Evolutionary conservation across 2,329 filamentous ascomycete species (phyloP).

Genomic region (Amylocarpus encephaloides): DNA sequence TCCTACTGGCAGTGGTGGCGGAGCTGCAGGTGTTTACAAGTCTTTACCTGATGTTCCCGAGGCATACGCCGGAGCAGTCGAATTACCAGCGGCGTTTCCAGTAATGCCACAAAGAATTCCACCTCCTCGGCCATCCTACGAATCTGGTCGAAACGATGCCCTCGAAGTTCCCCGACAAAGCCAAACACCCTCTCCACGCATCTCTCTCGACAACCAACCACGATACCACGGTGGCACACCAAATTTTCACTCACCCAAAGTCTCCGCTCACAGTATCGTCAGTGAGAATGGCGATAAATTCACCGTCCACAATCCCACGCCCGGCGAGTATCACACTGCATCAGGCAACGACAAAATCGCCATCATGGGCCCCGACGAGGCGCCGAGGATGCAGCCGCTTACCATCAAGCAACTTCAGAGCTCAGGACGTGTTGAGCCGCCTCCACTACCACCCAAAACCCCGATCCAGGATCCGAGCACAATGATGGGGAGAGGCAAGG

Average conservation of each 20-base stretch:
- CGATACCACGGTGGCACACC: slow-evolving; percentile 29
- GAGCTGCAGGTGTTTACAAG: slow-evolving; percentile 12
- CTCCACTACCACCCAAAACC: slow-evolving; percentile 72
- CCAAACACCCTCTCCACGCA: slow-evolving; percentile 30
- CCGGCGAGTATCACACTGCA: slow-evolving; percentile 51
- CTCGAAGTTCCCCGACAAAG: slow-evolving; percentile 22
- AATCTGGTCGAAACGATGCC: slow-evolving; percentile 27
- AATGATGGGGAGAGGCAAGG: slow-evolving; percentile 19
- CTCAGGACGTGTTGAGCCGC: slow-evolving; percentile 45
- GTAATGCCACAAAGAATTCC: slow-evolving; percentile 16
- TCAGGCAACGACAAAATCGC: slow-evolving; percentile 62
- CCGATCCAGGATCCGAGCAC: slow-evolving; percentile 51
- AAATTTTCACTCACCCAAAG: slow-evolving; percentile 33
- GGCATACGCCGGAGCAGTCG: slow-evolving; percentile 38
- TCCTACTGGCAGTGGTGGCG: neutral
- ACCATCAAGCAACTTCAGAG: slow-evolving; percentile 4
- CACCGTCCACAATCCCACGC: slow-evolving; percentile 50
- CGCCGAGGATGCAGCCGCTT: slow-evolving; percentile 36
- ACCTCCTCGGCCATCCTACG: slow-evolving; percentile 30
- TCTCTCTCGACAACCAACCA: slow-evolving; percentile 31
- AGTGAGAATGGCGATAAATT: slow-evolving; percentile 40
- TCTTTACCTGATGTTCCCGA: slow-evolving; percentile 32
- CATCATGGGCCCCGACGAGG: slow-evolving; percentile 54
- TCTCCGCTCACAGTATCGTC: slow-evolving; percentile 21
- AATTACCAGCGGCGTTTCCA: slow-evolving; percentile 52